Evolutionary conservation across 768 basidiomycete genomes (phyloP).

Genomic region (Hygrocybe coccinea): DNA sequence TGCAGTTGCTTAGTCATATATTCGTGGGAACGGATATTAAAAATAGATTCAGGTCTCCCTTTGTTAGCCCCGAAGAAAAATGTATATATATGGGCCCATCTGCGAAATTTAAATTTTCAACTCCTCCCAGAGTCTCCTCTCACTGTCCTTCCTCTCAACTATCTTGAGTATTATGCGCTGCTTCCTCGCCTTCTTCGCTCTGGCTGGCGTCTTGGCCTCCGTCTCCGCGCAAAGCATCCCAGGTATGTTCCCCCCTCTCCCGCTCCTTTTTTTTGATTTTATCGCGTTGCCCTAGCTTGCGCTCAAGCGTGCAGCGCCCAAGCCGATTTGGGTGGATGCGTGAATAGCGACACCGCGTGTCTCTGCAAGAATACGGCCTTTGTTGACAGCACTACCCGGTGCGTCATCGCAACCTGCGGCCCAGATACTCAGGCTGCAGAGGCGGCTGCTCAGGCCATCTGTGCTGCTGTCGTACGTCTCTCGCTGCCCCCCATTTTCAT

Average conservation of each 20-base stretch:
- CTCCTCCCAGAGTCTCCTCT: constrained; percentile 12
- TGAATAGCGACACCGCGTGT: constrained; percentile 48
- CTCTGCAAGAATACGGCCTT: constrained; percentile 50
- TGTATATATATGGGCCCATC: not conserved
- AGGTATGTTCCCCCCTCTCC: not conserved
- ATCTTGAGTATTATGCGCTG: constrained; percentile 46
- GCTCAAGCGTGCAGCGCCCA: constrained; percentile 43
- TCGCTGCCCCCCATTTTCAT: not conserved
- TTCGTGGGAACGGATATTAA: constrained; percentile 49
- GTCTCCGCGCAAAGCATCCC: constrained; percentile 25
- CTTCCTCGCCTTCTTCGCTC: constrained; percentile 36
- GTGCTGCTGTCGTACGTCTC: constrained; percentile 46
- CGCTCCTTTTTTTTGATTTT: not conserved
- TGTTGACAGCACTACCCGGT: constrained; percentile 41
- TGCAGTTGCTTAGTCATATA: constrained; percentile 45
- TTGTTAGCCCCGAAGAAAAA: not conserved
- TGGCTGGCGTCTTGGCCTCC: constrained; percentile 39
- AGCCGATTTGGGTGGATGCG: constrained; percentile 45
- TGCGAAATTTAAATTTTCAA: not conserved
- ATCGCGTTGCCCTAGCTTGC: constrained; percentile 40
- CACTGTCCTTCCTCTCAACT: constrained; percentile 18
- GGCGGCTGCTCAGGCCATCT: constrained; percentile 37
- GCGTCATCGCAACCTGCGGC: constrained; percentile 45
- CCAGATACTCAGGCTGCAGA: constrained; percentile 48
- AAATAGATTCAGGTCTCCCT: constrained; percentile 23